Evolutionary conservation across 495 filamentous ascomycete species (phyloP).

Genomic region (Xylaria nigripes): DNA sequence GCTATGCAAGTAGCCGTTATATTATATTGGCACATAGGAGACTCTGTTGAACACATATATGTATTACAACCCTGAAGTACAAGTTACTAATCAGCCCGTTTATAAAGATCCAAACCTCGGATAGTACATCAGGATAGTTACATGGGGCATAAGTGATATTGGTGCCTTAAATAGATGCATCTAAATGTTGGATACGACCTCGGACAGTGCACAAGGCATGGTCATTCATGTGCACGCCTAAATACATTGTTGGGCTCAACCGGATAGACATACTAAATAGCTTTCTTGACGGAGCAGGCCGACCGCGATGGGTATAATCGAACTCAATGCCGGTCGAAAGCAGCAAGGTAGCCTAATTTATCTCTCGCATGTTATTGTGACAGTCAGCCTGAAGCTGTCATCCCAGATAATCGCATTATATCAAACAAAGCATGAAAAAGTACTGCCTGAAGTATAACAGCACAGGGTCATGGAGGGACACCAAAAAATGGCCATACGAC

Average conservation of each 20-base stretch:
- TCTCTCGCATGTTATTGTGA: too few relatives aligned
- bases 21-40: not conserved
- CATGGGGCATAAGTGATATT: not conserved
- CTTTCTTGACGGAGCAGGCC: too few relatives aligned
- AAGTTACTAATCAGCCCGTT: not conserved
- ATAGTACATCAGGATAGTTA: not conserved
- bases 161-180: too few relatives aligned
- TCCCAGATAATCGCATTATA: not conserved
- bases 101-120: not conserved
- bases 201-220: too few relatives aligned
- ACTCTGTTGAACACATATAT: not conserved
- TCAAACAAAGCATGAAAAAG: not conserved
- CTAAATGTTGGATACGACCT: too few relatives aligned
- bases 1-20: not conserved
- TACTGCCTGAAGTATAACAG: too few relatives aligned
- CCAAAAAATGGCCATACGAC: too few relatives aligned
- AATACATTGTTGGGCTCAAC: too few relatives aligned
- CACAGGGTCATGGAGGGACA: too few relatives aligned
- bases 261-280: too few relatives aligned
- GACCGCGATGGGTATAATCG: not conserved
- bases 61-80: not conserved
- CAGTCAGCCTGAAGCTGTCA: not conserved
- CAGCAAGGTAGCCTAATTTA: too few relatives aligned
- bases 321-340: not conserved
- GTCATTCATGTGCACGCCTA: too few relatives aligned